Evolutionary conservation across 208 protist genomes (phyloP).

Genomic region (Trypanosoma cruzi): DNA sequence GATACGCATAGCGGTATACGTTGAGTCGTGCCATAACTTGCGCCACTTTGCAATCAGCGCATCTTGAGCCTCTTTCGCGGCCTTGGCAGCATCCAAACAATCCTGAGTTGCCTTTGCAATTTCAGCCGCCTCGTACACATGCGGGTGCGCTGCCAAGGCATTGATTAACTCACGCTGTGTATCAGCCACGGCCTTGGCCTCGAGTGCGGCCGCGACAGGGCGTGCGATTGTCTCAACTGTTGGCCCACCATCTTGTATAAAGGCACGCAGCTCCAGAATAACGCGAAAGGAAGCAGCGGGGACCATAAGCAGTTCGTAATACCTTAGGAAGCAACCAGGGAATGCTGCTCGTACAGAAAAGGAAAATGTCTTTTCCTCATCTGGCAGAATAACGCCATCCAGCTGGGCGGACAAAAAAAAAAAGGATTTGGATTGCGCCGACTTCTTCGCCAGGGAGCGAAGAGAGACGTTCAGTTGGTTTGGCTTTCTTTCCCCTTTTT

Average conservation of each 20-base stretch:
- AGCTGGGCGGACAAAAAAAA: slow-evolving; percentile 69
- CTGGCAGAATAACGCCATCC: slow-evolving; percentile 79
- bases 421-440: slow-evolving; percentile 33
- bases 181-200: slow-evolving; percentile 43
- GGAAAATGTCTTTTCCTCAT: slow-evolving; percentile 46
- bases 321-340: slow-evolving; percentile 51
- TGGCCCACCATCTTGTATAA: slow-evolving; percentile 34
- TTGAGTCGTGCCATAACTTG: slow-evolving; percentile 26
- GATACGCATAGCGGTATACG: slow-evolving; percentile 27
- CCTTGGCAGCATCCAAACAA: slow-evolving; percentile 1
- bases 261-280: slow-evolving; percentile 59
- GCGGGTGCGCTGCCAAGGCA: slow-evolving; percentile 30
- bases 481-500: background rate
- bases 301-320: slow-evolving; percentile 84
- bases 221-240: slow-evolving; percentile 16
- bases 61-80: background rate
- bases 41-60: slow-evolving; percentile 20
- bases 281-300: slow-evolving; percentile 57
- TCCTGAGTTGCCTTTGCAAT: slow-evolving; percentile 34
- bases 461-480: slow-evolving; percentile 10
- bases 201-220: slow-evolving; percentile 35
- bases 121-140: slow-evolving; percentile 40
- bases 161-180: slow-evolving; percentile 49
- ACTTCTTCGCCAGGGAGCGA: slow-evolving; percentile 47
- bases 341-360: slow-evolving; percentile 69